phyloP scores from a whole-genome alignment of 192 early-diverging fungal genomes.

The Mortierella alpina region DNA sequence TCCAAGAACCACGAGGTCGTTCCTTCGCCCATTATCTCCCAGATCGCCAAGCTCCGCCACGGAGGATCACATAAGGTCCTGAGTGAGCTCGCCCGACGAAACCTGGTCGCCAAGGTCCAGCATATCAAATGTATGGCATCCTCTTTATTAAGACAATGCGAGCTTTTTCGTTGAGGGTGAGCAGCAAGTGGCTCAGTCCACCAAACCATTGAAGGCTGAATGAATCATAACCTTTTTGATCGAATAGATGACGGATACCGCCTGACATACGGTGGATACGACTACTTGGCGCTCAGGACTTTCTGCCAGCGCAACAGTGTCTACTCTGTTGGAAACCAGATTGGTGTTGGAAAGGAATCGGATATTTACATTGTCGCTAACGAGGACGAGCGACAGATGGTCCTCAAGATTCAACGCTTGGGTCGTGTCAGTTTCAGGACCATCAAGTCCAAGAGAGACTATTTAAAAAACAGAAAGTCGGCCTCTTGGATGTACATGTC shows the following conservation, averaged over 20 bases:
- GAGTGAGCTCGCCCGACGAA: slow-evolving; percentile 88
- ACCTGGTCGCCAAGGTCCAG: slow-evolving; percentile 88
- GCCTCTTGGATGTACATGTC: slow-evolving; percentile 99
- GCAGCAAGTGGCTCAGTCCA: too few relatives aligned
- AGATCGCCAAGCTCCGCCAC: slow-evolving; percentile 90
- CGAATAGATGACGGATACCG: slow-evolving; percentile 92
- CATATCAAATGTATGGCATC: slow-evolving; percentile 76
- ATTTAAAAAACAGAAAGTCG: slow-evolving; percentile 92
- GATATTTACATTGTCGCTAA: slow-evolving; percentile 98
- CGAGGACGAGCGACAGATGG: slow-evolving; percentile 88
- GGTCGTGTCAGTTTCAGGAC: slow-evolving; percentile 96
- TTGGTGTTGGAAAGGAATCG: slow-evolving; percentile 99
- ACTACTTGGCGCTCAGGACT: slow-evolving; percentile 96
- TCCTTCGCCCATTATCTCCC: slow-evolving; percentile 89
- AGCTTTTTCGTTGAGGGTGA: too few relatives aligned
- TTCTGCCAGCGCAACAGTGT: slow-evolving; percentile 88
- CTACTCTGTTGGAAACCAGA: slow-evolving; percentile 97
- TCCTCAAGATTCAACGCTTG: slow-evolving; percentile 96
- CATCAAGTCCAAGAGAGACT: slow-evolving; percentile 98
- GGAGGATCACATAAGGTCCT: slow-evolving; percentile 90
- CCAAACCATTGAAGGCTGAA: too few relatives aligned
- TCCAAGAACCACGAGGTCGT: slow-evolving; percentile 99
- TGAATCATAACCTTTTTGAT: neutral
- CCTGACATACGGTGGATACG: slow-evolving; percentile 99
- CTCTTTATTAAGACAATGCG: too few relatives aligned